Base-by-base conservation (phyloP, 2,329 filamentous ascomycete species). In the Claviceps sp. region DNA sequence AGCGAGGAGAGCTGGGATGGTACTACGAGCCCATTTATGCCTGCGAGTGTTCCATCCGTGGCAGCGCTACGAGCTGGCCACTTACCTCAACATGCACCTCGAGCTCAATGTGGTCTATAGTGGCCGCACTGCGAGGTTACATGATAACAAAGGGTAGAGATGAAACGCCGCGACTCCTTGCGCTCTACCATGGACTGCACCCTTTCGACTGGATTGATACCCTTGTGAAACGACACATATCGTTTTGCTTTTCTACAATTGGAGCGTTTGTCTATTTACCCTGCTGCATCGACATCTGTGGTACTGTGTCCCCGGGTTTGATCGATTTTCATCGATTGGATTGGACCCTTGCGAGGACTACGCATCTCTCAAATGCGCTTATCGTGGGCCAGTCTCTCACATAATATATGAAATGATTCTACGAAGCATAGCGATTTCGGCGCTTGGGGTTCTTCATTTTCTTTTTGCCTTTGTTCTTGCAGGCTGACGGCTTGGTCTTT, bases 1-100 rank as follows among this genome's bases (percentile, higher is more conserved):
- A 85, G 86, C 54, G 90, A 95, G 60, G 86, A 93, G 64, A 75
- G 70, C 43, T 83, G 80, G 79, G 75, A 80, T 55, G 59, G 70
- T 6, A 66, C 66, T 45, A 66, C 66, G 44, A 56, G 55, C 7
- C 51, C 56, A 45, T 60, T 57, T 46, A 52, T 58, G 40, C 43
- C 59, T 16, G 40, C 57, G 23, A 52, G 48, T 48, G 56, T 66
- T 36, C 51, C 62, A 26, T 58, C 62, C 7, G 54, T 62, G 49
- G 55, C 62, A 43, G 56, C 59, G 29, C 59, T 68, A 17, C 59
- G 61, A 47, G 58, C 65, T 14, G 60, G 60, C 34, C 66, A 67
- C 51, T 52, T 61, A 14, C 56, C 62, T 44, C 62, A 63, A 44
- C 63, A 66, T 55, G 54, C 62, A 22, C 55, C 63, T 47, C 57